phyloP scores from a whole-genome alignment of 108 stramenopile species.

The Stephanodiscus triporus region DNA sequence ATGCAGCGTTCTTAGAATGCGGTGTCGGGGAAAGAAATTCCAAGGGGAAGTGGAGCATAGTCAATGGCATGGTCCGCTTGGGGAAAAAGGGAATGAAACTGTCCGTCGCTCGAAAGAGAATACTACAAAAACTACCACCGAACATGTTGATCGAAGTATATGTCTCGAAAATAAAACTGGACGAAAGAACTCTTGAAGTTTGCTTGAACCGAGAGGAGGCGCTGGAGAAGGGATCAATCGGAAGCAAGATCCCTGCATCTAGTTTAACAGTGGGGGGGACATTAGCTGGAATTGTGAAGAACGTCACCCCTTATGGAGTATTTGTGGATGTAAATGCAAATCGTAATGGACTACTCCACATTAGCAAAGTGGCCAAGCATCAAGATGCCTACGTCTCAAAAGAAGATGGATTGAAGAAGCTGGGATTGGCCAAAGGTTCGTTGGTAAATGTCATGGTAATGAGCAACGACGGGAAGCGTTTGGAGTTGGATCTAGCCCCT shows the following conservation, averaged over 20 bases:
- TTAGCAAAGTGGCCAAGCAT: conserved; percentile 61
- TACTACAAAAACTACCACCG: conserved; percentile 51
- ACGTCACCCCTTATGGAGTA: conserved; percentile 68
- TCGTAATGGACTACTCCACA: conserved; percentile 77
- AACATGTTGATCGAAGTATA: conserved; percentile 54
- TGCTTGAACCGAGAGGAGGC: conserved; percentile 51
- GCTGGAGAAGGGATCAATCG: conserved; percentile 21
- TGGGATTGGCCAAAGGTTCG: conserved; percentile 61
- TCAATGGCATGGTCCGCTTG: conserved; percentile 72
- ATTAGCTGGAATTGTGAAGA: conserved; percentile 56
- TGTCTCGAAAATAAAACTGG: conserved; percentile 61
- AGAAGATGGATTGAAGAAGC: conserved; percentile 63
- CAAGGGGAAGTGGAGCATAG: conserved; percentile 62
- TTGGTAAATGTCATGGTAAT: conserved; percentile 53
- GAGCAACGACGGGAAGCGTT: conserved; percentile 56
- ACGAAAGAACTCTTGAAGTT: conserved; percentile 70
- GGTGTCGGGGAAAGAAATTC: conserved; percentile 51
- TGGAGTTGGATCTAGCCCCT: conserved; percentile 67
- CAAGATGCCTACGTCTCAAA: conserved; percentile 60
- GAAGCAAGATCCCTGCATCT: conserved; percentile 54
- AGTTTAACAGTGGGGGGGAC: conserved; percentile 45
- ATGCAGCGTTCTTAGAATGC: conserved; percentile 65
- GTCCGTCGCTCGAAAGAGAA: conserved; percentile 62
- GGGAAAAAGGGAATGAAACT: conserved; percentile 49
- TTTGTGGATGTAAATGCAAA: conserved; percentile 81